phyloP scores from a whole-genome alignment of 257 asterid genomes.

The Solanum chilense region DNA sequence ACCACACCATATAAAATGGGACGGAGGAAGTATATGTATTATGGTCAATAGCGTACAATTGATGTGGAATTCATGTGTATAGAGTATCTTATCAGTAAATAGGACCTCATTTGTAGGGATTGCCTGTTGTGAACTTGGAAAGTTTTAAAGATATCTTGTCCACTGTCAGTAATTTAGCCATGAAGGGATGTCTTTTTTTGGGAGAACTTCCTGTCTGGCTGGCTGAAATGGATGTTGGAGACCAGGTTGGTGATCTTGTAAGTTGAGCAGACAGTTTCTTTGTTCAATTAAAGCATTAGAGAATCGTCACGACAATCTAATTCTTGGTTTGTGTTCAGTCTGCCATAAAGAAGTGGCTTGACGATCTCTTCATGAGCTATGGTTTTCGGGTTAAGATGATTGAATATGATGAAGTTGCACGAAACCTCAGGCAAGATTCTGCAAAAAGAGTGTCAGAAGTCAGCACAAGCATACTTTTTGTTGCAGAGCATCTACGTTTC shows the following conservation, averaged over 20 bases:
- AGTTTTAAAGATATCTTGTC: constrained; percentile 39
- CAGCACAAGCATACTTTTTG: constrained; percentile 22
- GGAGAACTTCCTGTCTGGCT: constrained; percentile 69
- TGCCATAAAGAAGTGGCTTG: constrained; percentile 36
- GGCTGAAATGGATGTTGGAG: constrained; percentile 34
- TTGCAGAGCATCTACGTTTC: constrained; percentile 61
- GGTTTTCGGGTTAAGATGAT: constrained; percentile 43
- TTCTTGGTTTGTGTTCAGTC: constrained; percentile 16
- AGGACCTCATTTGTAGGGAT: constrained; percentile 36
- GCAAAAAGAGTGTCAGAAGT: constrained; percentile 2
- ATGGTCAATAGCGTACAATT: background rate
- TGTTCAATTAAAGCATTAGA: background rate
- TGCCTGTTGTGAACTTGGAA: constrained; percentile 43
- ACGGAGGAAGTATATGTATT: background rate
- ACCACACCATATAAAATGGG: background rate
- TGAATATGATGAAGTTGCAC: constrained; percentile 29
- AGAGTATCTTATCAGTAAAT: background rate
- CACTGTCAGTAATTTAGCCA: constrained; percentile 39
- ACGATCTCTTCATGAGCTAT: constrained; percentile 51
- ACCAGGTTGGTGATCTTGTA: constrained; percentile 26
- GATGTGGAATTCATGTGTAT: background rate
- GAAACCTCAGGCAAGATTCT: constrained; percentile 21
- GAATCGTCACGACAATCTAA: background rate
- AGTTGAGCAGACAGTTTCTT: background rate
- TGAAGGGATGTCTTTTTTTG: constrained; percentile 51